A percentile compares a stretch with the other conserved stretches of the same genome.
phyloP scores from a whole-genome alignment of 2,329 filamentous ascomycete species.

The Cytospora piceae region DNA sequence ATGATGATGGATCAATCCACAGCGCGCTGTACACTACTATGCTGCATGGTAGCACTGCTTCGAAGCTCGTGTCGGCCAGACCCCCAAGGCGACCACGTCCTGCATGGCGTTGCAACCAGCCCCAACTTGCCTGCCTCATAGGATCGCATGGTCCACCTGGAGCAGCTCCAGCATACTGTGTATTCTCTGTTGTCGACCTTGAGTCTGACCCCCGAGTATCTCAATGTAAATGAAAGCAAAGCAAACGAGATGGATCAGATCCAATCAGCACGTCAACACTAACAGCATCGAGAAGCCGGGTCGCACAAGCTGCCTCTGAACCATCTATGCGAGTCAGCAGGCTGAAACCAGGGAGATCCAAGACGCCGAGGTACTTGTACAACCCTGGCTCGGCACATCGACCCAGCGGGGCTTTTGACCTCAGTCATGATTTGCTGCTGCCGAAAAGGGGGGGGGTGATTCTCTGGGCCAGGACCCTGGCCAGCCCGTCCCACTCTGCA shows the following conservation, averaged over 20 bases:
- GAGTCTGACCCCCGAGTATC: constrained; percentile 3
- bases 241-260: constrained; percentile 10
- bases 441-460: constrained; percentile 17
- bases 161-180: background rate
- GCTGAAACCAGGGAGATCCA: constrained; percentile 32
- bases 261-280: constrained; percentile 11
- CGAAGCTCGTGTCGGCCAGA: constrained; percentile 22
- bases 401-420: constrained; percentile 14
- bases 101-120: constrained; percentile 20
- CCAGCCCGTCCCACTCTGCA: constrained; percentile 25
- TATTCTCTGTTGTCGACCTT: background rate
- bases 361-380: constrained; percentile 27
- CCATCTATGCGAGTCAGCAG: constrained; percentile 32
- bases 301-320: constrained; percentile 24
- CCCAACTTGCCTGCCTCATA: constrained; percentile 4
- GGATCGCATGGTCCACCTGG: background rate
- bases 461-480: constrained; percentile 25
- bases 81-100: constrained; percentile 15
- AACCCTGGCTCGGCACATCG: constrained; percentile 24
- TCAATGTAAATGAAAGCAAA: constrained; percentile 11
- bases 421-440: constrained; percentile 25
- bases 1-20: constrained; percentile 4
- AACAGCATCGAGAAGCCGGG: constrained; percentile 7
- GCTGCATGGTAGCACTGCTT: constrained; percentile 16
- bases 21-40: background rate